phyloP scores from a whole-genome alignment of 805 yeast species.

The Nakazawaea wickerhamii region DNA sequence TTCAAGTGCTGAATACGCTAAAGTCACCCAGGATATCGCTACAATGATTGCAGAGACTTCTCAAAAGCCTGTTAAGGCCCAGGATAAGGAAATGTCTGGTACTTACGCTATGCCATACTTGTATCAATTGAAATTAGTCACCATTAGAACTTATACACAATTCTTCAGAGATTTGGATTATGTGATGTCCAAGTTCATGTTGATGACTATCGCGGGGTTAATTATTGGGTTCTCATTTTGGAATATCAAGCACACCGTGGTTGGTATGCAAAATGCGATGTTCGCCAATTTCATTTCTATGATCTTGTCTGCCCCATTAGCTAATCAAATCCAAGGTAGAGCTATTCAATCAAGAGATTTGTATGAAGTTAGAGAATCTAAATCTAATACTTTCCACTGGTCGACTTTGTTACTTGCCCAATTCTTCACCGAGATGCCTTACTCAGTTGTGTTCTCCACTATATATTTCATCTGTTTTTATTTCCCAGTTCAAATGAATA shows the following conservation, averaged over 20 bases:
- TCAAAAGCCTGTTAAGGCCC: not conserved
- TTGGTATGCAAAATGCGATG: slow-evolving; percentile 56
- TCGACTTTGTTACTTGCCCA: slow-evolving; percentile 49
- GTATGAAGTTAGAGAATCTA: slow-evolving; percentile 65
- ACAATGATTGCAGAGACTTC: not conserved
- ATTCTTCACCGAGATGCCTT: slow-evolving; percentile 55
- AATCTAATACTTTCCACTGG: slow-evolving; percentile 75
- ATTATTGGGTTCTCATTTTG: slow-evolving; percentile 56
- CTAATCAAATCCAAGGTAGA: slow-evolving; percentile 58
- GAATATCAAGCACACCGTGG: slow-evolving; percentile 44
- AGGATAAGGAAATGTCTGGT: not conserved
- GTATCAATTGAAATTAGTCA: slow-evolving; percentile 28
- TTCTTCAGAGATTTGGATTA: slow-evolving; percentile 45
- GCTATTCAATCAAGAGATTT: slow-evolving; percentile 55
- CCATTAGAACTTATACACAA: slow-evolving; percentile 32
- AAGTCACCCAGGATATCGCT: not conserved
- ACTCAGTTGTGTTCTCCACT: slow-evolving; percentile 43
- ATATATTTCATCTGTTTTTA: slow-evolving; percentile 38
- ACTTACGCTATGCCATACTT: slow-evolving; percentile 43
- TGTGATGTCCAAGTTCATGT: slow-evolving; percentile 42
- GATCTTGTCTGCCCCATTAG: slow-evolving; percentile 47
- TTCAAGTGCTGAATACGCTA: not conserved
- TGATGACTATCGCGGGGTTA: slow-evolving; percentile 36
- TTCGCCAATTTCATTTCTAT: slow-evolving; percentile 56
- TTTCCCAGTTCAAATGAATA: slow-evolving; percentile 30